A percentile compares a stretch with the other conserved stretches of the same genome.
Conservation (phyloP, 1,284 basidiomycete genomes). For the Moniliophthora roreri region DNA sequence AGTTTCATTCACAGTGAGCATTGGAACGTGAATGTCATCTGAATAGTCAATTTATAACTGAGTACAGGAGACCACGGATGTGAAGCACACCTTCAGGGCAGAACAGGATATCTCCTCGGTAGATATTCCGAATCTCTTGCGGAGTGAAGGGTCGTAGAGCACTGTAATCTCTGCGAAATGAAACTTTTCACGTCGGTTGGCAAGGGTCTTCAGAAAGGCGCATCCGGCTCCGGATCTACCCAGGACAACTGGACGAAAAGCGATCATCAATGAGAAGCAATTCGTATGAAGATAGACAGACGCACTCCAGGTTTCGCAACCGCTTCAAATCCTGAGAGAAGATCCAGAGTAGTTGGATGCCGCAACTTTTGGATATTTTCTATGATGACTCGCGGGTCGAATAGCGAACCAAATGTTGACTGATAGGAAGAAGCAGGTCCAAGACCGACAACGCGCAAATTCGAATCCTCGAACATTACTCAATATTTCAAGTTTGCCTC, state of each 20-base stretch:
- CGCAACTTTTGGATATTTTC: conserved; percentile 30
- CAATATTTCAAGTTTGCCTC: conserved; percentile 46
- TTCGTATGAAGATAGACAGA: conserved; percentile 21
- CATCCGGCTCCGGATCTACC: conserved; percentile 62
- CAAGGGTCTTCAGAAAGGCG: conserved; percentile 55
- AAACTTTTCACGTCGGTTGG: conserved; percentile 54
- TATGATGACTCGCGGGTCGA: conserved; percentile 36
- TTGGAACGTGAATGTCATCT: conserved; percentile 71
- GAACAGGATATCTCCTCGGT: conserved; percentile 62
- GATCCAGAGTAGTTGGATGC: conserved; percentile 42
- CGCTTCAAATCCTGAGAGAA: conserved; percentile 49
- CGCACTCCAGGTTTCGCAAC: conserved; percentile 50
- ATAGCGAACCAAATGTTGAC: conserved; percentile 40
- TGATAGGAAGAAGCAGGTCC: conserved; percentile 42
- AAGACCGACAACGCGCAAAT: conserved; percentile 47
- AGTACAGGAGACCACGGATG: background rate
- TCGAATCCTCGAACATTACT: conserved; percentile 48
- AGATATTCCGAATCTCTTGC: conserved; percentile 44
- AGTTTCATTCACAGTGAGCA: conserved; percentile 66
- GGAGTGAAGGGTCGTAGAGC: conserved; percentile 62
- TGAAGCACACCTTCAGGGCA: conserved; percentile 41
- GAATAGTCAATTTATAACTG: background rate
- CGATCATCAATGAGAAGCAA: background rate
- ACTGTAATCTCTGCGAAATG: conserved; percentile 55
- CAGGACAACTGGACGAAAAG: conserved; percentile 44